Evolutionary conservation across 2,329 filamentous ascomycete species (phyloP).

Genomic region (Colletotrichum sp.): DNA sequence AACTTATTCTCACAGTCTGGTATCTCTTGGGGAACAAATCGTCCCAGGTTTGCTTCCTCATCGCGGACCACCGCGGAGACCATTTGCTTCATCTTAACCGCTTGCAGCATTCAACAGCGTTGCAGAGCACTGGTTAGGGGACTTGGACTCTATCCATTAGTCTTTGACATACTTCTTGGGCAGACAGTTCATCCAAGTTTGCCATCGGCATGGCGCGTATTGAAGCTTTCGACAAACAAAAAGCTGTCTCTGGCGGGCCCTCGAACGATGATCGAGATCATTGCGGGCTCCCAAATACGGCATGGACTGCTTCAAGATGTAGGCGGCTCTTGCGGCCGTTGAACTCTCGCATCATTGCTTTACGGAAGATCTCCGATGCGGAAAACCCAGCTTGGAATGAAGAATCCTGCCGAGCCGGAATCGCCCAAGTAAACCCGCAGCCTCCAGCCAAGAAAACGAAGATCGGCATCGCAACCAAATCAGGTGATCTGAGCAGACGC

Average conservation of each 20-base stretch:
- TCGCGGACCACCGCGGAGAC: not conserved
- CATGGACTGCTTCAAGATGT: conserved; percentile 53
- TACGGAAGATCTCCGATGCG: conserved; percentile 39
- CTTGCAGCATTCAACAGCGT: not conserved
- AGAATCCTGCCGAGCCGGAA: not conserved
- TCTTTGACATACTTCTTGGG: not conserved
- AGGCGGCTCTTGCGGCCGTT: conserved; percentile 52
- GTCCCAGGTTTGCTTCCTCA: not conserved
- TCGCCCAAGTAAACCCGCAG: not conserved
- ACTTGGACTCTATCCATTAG: not conserved
- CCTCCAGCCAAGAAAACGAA: not conserved
- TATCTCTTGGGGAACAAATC: not conserved
- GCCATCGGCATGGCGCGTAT: not conserved
- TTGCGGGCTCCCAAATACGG: not conserved
- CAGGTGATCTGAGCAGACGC: conserved; percentile 22
- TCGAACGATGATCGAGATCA: not conserved
- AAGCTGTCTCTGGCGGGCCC: not conserved
- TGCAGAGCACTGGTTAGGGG: not conserved
- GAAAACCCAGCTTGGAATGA: not conserved
- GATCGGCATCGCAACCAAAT: not conserved
- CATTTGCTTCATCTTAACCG: not conserved
- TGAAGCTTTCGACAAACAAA: not conserved
- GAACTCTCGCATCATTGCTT: conserved; percentile 43
- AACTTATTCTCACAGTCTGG: not conserved
- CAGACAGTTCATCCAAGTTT: not conserved